These are phyloP conservation scores for Quercus robur DNA, from an alignment of 306 rosid species.

Conservation along the genomic window DNA sequence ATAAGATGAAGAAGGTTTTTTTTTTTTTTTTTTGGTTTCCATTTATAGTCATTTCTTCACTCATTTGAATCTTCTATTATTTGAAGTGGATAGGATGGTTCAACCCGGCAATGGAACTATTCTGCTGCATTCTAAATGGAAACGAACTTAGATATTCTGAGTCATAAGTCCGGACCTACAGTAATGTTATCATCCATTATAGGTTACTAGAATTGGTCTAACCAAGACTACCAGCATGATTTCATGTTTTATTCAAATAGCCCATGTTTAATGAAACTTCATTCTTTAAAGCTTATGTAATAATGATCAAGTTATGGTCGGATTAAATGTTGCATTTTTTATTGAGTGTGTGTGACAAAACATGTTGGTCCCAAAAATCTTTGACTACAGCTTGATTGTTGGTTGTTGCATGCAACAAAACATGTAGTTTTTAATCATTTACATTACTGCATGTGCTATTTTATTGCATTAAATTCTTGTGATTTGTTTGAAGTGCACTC, in stretches of 20 bases:
- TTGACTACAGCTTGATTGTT: too few species aligned
- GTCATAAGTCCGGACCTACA: too few species aligned
- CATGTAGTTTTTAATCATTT: background rate
- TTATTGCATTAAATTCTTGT: background rate
- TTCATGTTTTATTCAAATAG: background rate
- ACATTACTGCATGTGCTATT: background rate
- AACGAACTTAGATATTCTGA: background rate
- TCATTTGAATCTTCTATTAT: background rate
- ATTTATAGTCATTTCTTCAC: background rate
- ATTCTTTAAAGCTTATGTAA: background rate
- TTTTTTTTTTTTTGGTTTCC: background rate
- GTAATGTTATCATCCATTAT: background rate
- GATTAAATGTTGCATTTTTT: too few species aligned
- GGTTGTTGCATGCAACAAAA: too few species aligned
- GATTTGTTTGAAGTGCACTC: too few species aligned
- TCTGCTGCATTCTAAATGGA: background rate
- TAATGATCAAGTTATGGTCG: too few species aligned
- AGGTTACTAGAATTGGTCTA: background rate
- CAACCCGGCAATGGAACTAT: background rate
- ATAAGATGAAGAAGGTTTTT: background rate
- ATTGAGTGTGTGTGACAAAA: too few species aligned
- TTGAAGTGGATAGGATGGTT: too few species aligned
- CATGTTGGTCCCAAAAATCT: too few species aligned
- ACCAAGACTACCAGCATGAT: background rate
- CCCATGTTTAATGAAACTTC: background rate